Evolutionary conservation across 345 rosid genomes (phyloP).

Genomic region (Pistacia atlantica): DNA sequence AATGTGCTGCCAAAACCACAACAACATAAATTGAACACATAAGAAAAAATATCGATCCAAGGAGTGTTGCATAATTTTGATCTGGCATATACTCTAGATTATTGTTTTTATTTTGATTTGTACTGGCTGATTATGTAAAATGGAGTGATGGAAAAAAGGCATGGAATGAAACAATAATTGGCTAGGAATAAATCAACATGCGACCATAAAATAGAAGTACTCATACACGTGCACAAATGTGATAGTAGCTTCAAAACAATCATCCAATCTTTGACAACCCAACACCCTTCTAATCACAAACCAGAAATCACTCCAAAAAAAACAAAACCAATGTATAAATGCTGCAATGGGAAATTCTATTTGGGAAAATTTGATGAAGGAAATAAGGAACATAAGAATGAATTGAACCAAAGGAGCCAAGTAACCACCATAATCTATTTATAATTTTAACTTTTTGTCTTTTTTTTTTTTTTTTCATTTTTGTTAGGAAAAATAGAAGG

Average conservation of each 20-base stretch:
- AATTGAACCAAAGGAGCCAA: slow-evolving; percentile 30
- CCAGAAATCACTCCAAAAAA: slow-evolving; percentile 28
- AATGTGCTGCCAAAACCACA: not conserved
- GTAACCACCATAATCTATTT: slow-evolving; percentile 36
- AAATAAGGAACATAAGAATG: slow-evolving; percentile 17
- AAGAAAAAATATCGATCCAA: no score
- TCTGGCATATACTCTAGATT: not conserved
- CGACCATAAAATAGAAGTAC: no score
- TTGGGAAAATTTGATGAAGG: not conserved
- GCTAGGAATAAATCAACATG: no score
- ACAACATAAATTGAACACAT: not conserved
- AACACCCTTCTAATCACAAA: slow-evolving; percentile 29
- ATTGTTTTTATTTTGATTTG: not conserved
- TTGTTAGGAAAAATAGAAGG: not conserved
- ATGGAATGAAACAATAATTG: not conserved
- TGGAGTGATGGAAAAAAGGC: not conserved
- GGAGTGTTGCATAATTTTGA: no score
- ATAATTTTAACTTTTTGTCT: slow-evolving; percentile 33
- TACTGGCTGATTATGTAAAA: no score
- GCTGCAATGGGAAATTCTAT: slow-evolving; percentile 22
- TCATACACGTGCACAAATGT: not conserved
- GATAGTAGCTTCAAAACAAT: not conserved
- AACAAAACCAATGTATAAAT: slow-evolving; percentile 10
- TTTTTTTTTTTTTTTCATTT: slow-evolving; percentile 17
- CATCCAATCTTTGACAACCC: slow-evolving; percentile 4